Evolutionary conservation across 2,329 filamentous ascomycete species (phyloP), one percentile per base, ranked within the genome.

Genomic region (Botrytis fragariae): DNA sequence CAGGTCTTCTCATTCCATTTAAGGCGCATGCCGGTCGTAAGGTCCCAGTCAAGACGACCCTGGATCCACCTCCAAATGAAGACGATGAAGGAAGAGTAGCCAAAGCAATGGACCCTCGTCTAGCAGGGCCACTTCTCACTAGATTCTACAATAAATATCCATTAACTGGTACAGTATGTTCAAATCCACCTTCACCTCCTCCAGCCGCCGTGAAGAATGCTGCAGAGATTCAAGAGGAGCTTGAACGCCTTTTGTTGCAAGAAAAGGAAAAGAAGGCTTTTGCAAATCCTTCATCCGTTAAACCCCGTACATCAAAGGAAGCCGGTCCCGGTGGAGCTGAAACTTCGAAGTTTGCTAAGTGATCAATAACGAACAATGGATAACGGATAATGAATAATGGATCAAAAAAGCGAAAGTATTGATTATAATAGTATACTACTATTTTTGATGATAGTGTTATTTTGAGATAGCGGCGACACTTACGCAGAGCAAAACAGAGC

Each of bases 141-240:
- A 74, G 75, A 10, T 80, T 80, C 59, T 74, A 65, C 5, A 75
- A 74, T 42, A 80, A 79, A 45, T 81, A 80, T 74, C 80, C 80
- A 48, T 71, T 78, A 69, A 81, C 80, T 42, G 80, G 80, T 64
- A 76, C 74, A 39, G 42, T 62, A 18, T 74, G 74, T n/a, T 32
- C 69, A 37, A 61, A 51, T 35, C 73, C 62, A 45, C 72, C 64
- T 44, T 42, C 37, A 29, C 64, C 71, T 29, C 29, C 42, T 7
- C 54, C 59, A 25, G 42, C 12, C 29, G n/a, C 44, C 18, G 42
- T 45, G 25, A 54, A 69, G 51, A 69, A 39, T 48, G 71, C 71
- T 25, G 60, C 74, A 16, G 63, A 64, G 59, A 70, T 74, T 39
- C 74, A 74, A 60, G 65, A 73, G 35, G 37, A 67, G 37, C 54